Conservation (phyloP, 306 rosid species). For the Lathyrus aphaca region DNA sequence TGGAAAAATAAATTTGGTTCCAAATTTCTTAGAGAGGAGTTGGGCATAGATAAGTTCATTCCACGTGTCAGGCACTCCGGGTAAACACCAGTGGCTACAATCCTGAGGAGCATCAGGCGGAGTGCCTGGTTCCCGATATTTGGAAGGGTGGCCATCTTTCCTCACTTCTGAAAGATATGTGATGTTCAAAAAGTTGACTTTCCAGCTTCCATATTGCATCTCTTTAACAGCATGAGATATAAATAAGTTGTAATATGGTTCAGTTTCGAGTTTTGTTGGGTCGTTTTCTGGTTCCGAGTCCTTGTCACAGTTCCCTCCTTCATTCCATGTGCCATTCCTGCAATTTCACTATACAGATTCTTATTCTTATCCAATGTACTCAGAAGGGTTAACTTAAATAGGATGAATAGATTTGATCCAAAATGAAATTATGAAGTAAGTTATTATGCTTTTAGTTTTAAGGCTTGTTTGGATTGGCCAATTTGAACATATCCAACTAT, state of each 20-base stretch:
- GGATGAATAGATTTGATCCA: neutral
- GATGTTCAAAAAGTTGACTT: constrained; percentile 72
- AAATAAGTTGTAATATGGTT: constrained; percentile 59
- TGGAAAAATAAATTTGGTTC: constrained; percentile 38
- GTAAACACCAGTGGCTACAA: constrained; percentile 98
- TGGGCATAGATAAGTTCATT: constrained; percentile 78
- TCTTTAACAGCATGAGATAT: constrained; percentile 66
- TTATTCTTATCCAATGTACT: constrained; percentile 27
- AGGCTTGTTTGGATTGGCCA: neutral
- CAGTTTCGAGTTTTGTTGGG: constrained; percentile 51
- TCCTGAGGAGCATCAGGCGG: constrained; percentile 83
- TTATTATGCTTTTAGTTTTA: neutral
- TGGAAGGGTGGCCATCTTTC: constrained; percentile 93
- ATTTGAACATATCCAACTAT: neutral
- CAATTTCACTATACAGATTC: constrained; percentile 44
- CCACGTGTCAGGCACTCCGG: constrained; percentile 99
- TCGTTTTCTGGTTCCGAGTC: constrained; percentile 63
- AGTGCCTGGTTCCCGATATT: constrained; percentile 76
- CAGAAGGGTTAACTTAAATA: neutral
- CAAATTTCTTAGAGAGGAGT: constrained; percentile 59
- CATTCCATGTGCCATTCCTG: constrained; percentile 85
- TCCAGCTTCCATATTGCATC: constrained; percentile 61
- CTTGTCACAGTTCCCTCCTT: constrained; percentile 65
- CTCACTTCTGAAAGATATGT: constrained; percentile 81
- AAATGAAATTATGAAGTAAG: neutral